Evolutionary conservation across 352 stramenopile genomes (phyloP).

Genomic region (Saprolegnia parasitica): DNA sequence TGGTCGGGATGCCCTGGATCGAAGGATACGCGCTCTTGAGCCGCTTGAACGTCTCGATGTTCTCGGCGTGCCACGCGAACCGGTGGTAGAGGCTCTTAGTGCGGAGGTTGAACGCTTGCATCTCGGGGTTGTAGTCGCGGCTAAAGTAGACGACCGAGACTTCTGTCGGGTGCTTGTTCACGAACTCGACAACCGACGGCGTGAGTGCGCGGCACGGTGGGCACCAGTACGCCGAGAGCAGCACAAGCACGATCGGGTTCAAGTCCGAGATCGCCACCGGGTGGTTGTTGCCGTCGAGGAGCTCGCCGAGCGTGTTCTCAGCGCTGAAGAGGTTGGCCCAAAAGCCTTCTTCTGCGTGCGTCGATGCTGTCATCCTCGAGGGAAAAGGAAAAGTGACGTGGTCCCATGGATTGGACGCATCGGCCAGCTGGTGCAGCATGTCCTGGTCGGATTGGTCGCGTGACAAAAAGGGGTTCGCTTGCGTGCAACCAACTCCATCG

Average conservation of each 20-base stretch:
- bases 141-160: slow-evolving; percentile 24
- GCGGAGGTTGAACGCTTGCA: slow-evolving; percentile 14
- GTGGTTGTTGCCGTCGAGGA: slow-evolving; percentile 9
- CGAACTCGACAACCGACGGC: slow-evolving; percentile 35
- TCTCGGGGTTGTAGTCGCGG: slow-evolving; percentile 11
- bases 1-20: slow-evolving; percentile 16
- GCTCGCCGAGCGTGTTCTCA: not conserved
- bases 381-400: not conserved
- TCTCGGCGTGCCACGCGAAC: not conserved
- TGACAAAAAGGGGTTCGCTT: not conserved
- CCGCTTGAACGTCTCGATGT: slow-evolving; percentile 11
- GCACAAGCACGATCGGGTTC: slow-evolving; percentile 20
- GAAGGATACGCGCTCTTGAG: slow-evolving; percentile 14
- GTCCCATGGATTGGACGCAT: not conserved
- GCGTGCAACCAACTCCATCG: not conserved
- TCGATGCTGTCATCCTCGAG: not conserved
- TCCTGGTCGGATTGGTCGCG: not conserved
- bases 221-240: slow-evolving; percentile 86
- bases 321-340: slow-evolving; percentile 13
- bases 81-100: slow-evolving; percentile 17
- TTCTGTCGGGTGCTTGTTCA: slow-evolving; percentile 1
- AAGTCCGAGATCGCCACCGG: slow-evolving; percentile 8
- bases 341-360: slow-evolving; percentile 10
- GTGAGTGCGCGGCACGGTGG: slow-evolving; percentile 92
- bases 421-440: not conserved